Conservation (phyloP, 441 rosid genomes). For the Euphorbia schlechtendalii region DNA sequence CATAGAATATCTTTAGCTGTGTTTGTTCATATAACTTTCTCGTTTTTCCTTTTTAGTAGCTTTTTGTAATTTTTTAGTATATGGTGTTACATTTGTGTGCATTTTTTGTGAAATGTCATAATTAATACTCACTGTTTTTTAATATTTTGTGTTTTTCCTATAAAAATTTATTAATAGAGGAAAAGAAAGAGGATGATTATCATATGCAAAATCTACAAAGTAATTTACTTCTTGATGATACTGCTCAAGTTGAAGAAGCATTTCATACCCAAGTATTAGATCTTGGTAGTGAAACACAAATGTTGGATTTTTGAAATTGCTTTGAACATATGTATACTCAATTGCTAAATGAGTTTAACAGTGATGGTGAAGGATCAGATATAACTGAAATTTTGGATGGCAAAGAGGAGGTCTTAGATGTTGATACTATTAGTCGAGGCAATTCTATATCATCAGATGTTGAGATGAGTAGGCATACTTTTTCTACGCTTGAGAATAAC, state of each 20-base stretch:
- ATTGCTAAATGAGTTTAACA: constrained; percentile 33
- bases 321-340: constrained; percentile 32
- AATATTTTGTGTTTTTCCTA: no score
- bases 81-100: no score
- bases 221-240: no score
- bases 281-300: constrained; percentile 59
- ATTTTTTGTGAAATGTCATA: no score
- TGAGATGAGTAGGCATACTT: constrained; percentile 13
- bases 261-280: constrained; percentile 60
- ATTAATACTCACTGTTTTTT: no score
- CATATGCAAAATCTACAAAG: no score
- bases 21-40: no score
- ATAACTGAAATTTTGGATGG: constrained; percentile 19
- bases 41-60: no score
- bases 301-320: constrained; percentile 31
- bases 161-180: constrained; percentile 26
- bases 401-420: constrained; percentile 28
- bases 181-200: no score
- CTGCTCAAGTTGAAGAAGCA: constrained; percentile 32
- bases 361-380: constrained; percentile 35
- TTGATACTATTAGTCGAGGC: constrained; percentile 20
- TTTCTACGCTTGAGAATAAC: constrained; percentile 13
- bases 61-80: no score
- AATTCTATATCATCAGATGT: constrained; percentile 13
- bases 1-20: no score